Conservation (phyloP, 176 grass and related monocot species). For the Rhipidocladum racemiflorum region DNA sequence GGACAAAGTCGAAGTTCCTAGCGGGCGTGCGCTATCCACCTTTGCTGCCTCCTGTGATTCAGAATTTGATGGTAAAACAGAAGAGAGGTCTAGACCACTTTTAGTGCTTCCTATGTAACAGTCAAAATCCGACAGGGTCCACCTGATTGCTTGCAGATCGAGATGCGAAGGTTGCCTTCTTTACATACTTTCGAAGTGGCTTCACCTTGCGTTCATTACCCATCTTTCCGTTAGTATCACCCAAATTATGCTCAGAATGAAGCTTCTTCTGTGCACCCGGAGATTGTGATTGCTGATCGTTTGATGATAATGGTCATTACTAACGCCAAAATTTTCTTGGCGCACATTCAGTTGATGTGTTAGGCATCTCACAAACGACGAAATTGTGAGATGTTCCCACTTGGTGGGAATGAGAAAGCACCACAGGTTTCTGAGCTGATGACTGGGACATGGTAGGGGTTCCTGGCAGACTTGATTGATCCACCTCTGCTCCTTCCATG, state of each 20-base stretch:
- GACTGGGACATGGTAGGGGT: background rate
- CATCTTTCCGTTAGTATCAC: conserved; percentile 30
- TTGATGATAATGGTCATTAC: conserved; percentile 17
- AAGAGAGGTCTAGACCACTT: background rate
- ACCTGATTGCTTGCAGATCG: background rate
- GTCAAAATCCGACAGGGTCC: background rate
- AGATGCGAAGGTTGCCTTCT: conserved; percentile 20
- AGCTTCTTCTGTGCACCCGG: conserved; percentile 6
- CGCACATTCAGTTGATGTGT: background rate
- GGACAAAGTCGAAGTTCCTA: background rate
- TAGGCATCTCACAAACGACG: background rate
- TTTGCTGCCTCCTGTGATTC: background rate
- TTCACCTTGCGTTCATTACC: conserved; percentile 33
- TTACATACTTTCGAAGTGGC: conserved; percentile 42
- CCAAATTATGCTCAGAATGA: conserved; percentile 41
- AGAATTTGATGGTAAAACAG: conserved; percentile 2
- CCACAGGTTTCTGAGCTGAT: background rate
- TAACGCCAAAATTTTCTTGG: conserved; percentile 23
- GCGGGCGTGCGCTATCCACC: background rate
- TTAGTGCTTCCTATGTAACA: background rate
- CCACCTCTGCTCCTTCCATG: background rate
- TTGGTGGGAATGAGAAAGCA: background rate
- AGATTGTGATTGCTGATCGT: conserved; percentile 10
- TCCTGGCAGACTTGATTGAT: background rate
- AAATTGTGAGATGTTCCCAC: background rate